A percentile compares a stretch with the other conserved stretches of the same genome.
Conservation (phyloP, 2,329 filamentous ascomycete genomes). For the Cladorrhinum sp. region DNA sequence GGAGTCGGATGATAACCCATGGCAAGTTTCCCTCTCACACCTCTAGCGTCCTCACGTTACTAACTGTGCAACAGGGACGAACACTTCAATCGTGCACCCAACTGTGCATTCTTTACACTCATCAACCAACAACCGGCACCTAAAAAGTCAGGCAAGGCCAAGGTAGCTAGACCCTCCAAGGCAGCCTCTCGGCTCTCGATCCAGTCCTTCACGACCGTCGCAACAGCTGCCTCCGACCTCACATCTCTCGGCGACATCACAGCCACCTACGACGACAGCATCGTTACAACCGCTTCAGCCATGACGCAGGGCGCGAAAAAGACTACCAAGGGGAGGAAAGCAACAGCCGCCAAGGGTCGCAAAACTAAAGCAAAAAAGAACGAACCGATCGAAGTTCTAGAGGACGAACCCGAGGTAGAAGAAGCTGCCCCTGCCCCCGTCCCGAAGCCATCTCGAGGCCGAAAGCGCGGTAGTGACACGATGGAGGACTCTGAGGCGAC, state of each 20-base stretch:
- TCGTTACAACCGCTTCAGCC: conserved; percentile 58
- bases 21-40: conserved; percentile 50
- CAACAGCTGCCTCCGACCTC: conserved; percentile 49
- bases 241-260: conserved; percentile 47
- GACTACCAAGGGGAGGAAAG: conserved; percentile 54
- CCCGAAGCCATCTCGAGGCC: conserved; percentile 48
- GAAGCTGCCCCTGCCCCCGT: conserved; percentile 35
- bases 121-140: conserved; percentile 53
- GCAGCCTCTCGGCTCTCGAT: conserved; percentile 66
- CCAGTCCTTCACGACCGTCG: conserved; percentile 54
- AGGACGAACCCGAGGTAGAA: conserved; percentile 36
- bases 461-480: conserved; percentile 62
- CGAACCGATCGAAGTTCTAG: conserved; percentile 47
- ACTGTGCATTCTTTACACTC: conserved; percentile 80
- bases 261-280: conserved; percentile 54
- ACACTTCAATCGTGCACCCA: conserved; percentile 73
- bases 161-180: conserved; percentile 52
- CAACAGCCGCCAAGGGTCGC: conserved; percentile 44
- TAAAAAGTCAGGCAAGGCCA: conserved; percentile 56
- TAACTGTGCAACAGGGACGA: conserved; percentile 62
- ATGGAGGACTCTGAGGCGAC: conserved; percentile 48
- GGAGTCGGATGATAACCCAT: conserved; percentile 88
- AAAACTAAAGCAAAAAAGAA: conserved; percentile 53
- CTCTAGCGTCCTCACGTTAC: conserved; percentile 9
- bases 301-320: conserved; percentile 54